Conservation (phyloP, 1,284 basidiomycete genomes). For the Golubevia sp. region DNA sequence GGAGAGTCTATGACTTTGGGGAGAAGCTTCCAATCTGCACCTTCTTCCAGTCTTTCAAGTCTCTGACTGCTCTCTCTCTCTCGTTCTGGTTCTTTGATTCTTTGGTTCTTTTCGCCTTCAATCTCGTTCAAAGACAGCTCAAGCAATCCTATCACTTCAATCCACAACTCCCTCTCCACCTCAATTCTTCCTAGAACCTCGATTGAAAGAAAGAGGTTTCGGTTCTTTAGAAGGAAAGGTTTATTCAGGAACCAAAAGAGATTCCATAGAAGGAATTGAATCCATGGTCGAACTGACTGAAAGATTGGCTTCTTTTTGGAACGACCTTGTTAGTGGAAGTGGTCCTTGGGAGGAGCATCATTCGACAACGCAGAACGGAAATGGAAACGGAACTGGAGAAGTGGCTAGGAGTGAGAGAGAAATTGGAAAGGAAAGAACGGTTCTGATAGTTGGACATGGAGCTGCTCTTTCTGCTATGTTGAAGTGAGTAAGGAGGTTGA, state of each 20-base stretch:
- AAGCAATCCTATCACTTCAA: too few species aligned
- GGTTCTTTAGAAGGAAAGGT: slow-evolving; percentile 46
- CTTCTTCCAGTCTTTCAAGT: too few species aligned
- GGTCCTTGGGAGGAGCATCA: too few species aligned
- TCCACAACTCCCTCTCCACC: not conserved
- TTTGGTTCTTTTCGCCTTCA: too few species aligned
- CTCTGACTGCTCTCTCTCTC: too few species aligned
- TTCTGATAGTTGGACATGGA: slow-evolving; percentile 51
- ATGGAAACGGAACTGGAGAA: not conserved
- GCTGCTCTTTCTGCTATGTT: slow-evolving; percentile 45
- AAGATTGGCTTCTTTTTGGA: slow-evolving; percentile 37
- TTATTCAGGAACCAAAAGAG: slow-evolving; percentile 24
- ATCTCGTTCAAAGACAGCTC: too few species aligned
- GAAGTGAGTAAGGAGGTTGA: slow-evolving; percentile 9
- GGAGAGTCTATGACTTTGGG: too few species aligned
- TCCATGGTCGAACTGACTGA: slow-evolving; percentile 42
- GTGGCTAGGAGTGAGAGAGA: not conserved
- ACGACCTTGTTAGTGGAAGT: slow-evolving; percentile 24
- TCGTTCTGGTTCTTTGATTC: too few species aligned
- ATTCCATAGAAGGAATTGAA: slow-evolving; percentile 37
- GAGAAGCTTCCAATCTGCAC: too few species aligned
- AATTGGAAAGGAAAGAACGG: slow-evolving; percentile 15
- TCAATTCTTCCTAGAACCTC: slow-evolving; percentile 26
- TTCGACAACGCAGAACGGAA: too few species aligned
- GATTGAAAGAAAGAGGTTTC: slow-evolving; percentile 49